Base-by-base conservation (phyloP, 495 filamentous ascomycete species). In the Xylaria scruposa region DNA sequence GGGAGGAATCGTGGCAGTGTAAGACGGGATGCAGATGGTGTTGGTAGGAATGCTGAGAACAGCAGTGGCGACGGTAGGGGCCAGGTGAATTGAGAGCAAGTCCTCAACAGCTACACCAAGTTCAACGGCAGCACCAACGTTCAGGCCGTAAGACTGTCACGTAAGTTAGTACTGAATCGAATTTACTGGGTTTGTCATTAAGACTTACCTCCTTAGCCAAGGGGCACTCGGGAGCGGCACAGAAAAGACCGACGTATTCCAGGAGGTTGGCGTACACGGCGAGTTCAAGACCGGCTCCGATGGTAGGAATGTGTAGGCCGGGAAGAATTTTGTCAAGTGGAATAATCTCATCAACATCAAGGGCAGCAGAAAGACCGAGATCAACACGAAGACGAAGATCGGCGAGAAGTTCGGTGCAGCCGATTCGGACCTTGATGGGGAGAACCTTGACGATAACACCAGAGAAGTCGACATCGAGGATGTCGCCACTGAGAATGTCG, bases 181-280 rank as follows among this genome's bases (percentile, higher is more conserved):
- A 12, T 17, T 49, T 46, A 15, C n/a, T 7, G 3, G 17, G 24
- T 42, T 54, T 56, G 12, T 49, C 3, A 24, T 24, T 4, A 4
- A 36, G 24, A 63, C 68, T 38, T 66, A 73, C 76, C 71, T 83
- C 80, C 62, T 74, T 76, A 26, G 74, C 72, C 13, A 79, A 73
- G 58, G 77, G 77, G 69, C 77, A 79, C 19, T 67, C 21, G 2
- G 75, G 74, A n/a, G 75, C 74, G 17, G 70, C 74, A 59, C 77
- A 79, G 70, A 85, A 76, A 46, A 80, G 79, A 72, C 81, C 83
- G 42, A 79, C 75, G 60, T 82, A 85, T 69, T 83, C 81, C 51
- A 83, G 75, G 7, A 85, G 74, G 67, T 85, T 81, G 66, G 78
- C 81, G 68, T 78, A 81, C 62, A 83, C 79, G 38, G 81, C 80